Conservation (phyloP, 139 green algal species). For the Closterium sp. region DNA sequence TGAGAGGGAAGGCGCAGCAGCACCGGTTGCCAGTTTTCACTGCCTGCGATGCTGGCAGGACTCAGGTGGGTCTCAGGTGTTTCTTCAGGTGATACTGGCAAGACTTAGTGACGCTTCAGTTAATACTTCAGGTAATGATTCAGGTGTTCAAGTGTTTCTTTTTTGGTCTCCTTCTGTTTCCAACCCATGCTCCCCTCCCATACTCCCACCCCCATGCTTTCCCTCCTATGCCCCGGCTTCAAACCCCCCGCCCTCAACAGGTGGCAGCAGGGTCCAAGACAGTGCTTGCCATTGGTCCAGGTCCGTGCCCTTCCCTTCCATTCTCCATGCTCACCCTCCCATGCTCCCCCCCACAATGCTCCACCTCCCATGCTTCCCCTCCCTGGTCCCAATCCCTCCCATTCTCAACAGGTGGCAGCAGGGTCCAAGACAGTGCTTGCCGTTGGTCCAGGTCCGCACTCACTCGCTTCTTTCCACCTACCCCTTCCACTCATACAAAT, state of each 20-base stretch:
- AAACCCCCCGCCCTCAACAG: background rate
- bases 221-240: too few relatives aligned
- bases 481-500: background rate
- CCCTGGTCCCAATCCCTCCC: background rate
- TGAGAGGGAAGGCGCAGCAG: constrained; percentile 29
- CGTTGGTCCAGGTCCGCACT: background rate
- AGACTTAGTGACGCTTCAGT: background rate
- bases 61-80: constrained; percentile 25
- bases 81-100: background rate
- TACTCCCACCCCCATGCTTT: background rate
- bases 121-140: background rate
- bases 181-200: background rate
- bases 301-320: background rate
- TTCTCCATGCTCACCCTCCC: too few relatives aligned
- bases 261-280: constrained; percentile 45
- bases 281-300: constrained; percentile 37
- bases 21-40: constrained; percentile 19
- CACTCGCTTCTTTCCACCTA: background rate
- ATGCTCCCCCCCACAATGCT: too few relatives aligned
- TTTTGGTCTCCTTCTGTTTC: too few relatives aligned
- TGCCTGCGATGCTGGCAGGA: constrained; percentile 29
- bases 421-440: constrained; percentile 12
- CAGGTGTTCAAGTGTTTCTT: background rate
- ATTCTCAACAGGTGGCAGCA: constrained; percentile 29
- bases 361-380: background rate